Evolutionary conservation across 2,329 filamentous ascomycete genomes (phyloP).

Genomic region (Tetracladium maxilliforme): DNA sequence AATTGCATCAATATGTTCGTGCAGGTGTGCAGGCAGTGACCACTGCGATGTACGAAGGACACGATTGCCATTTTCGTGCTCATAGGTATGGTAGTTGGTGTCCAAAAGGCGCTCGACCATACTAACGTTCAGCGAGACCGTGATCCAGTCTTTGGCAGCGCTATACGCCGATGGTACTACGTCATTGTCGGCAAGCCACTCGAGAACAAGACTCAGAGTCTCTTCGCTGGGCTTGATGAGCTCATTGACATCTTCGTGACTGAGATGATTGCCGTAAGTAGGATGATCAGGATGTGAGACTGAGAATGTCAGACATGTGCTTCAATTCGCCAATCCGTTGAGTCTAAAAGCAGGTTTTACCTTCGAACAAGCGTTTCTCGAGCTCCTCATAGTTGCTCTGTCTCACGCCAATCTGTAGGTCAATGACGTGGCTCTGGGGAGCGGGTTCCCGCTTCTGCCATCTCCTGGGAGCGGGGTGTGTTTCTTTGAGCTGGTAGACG

Average conservation of each 20-base stretch:
- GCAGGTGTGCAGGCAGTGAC: slow-evolving; percentile 41
- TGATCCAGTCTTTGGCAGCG: slow-evolving; percentile 42
- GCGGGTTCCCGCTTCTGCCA: slow-evolving; percentile 33
- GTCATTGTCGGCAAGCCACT: slow-evolving; percentile 39
- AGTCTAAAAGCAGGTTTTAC: slow-evolving; percentile 13
- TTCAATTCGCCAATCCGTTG: too few relatives aligned
- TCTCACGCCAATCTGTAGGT: slow-evolving; percentile 42
- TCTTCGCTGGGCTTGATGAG: slow-evolving; percentile 36
- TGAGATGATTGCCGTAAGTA: slow-evolving; percentile 40
- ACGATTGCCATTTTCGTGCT: slow-evolving; percentile 34
- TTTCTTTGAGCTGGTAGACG: slow-evolving; percentile 37
- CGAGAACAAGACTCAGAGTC: slow-evolving; percentile 32
- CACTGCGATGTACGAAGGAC: slow-evolving; percentile 37
- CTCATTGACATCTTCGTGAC: slow-evolving; percentile 31
- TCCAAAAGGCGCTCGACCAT: slow-evolving; percentile 35
- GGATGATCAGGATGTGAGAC: slow-evolving; percentile 35
- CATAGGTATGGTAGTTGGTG: slow-evolving; percentile 34
- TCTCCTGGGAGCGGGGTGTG: slow-evolving; percentile 30
- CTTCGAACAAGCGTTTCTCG: slow-evolving; percentile 36
- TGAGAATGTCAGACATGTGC: too few relatives aligned
- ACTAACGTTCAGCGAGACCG: slow-evolving; percentile 32
- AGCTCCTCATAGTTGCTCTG: slow-evolving; percentile 38
- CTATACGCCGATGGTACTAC: slow-evolving; percentile 28
- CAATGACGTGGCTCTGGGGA: slow-evolving; percentile 29
- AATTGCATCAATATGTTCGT: slow-evolving; percentile 41